Evolutionary conservation across 2,329 filamentous ascomycete species (phyloP), one percentile per base, ranked within the genome.

Genomic region (Claviceps sp.): DNA sequence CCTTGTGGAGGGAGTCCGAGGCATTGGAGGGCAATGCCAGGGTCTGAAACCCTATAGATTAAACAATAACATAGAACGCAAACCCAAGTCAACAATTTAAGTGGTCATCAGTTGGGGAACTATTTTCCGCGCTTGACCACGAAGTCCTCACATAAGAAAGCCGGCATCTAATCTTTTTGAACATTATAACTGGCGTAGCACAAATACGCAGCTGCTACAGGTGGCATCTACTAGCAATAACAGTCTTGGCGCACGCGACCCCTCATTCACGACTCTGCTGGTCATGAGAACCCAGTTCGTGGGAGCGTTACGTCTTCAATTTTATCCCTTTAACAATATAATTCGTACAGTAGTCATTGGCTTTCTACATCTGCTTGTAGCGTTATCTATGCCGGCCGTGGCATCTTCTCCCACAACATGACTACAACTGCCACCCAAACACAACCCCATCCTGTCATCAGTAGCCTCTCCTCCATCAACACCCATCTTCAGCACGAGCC

Each of bases 381-480:
- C 37, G 14, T 38, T 13, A 9, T 34, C 3, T n/a, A 14, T 20
- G 13, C 43, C 2, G 3, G 30, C 14, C 18, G 44, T 47, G 26
- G 9, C 11, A 37, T 11, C n/a, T 20, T 5, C 22, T 22, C 20
- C n/a, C 30, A 43, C 22, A 47, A 2, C 42, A 54, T 54, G 50
- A 53, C 59, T 38, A 53, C 56, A 37, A 53, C 53, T 22, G 51
- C 55, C 48, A 56, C 54, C 18, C 53, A 50, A n/a, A 49, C 48
- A 11, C 55, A 57, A 47, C 48, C 54, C 43, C 57, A 55, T 9
- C 61, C 58, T 5, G 51, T 62, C 4, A 53, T 58, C 3, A 58
- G 60, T 56, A 63, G 59, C 51, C 64, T 67, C 55, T 62, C 59
- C 6, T 62, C 63, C 34, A 63, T 61, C 49, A 57, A 62, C 22